A percentile compares a stretch with the other conserved stretches of the same genome.
phyloP scores from a whole-genome alignment of 2,329 filamentous ascomycete genomes.

The Sclerotinia borealis region DNA sequence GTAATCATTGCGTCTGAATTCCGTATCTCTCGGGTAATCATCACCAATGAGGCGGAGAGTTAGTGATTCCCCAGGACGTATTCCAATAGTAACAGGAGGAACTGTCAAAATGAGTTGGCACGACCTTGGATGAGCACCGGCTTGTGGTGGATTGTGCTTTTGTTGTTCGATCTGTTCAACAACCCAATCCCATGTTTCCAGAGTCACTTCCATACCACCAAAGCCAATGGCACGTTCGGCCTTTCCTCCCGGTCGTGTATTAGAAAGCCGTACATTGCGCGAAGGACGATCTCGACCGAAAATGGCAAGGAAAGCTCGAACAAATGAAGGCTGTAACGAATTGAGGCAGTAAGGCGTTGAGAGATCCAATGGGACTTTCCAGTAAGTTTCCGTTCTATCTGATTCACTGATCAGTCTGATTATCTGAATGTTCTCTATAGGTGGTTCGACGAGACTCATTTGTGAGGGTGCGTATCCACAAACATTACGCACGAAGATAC shows the following conservation, averaged over 20 bases:
- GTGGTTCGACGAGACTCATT: not conserved
- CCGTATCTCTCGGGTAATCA: not conserved
- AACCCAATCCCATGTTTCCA: not conserved
- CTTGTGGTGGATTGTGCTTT: not conserved
- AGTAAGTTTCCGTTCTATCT: conserved; percentile 14
- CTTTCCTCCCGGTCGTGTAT: not conserved
- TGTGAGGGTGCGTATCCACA: not conserved
- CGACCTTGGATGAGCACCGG: not conserved
- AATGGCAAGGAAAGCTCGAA: not conserved
- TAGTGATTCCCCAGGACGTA: not conserved
- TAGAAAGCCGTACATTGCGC: conserved; percentile 11
- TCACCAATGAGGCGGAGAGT: not conserved
- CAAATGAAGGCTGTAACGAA: conserved; percentile 17
- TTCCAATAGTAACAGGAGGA: not conserved
- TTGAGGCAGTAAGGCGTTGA: conserved; percentile 17
- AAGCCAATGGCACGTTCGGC: conserved; percentile 11
- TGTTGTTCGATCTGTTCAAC: not conserved
- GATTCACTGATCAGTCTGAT: not conserved
- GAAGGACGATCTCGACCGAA: not conserved
- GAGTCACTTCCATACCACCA: conserved; percentile 19
- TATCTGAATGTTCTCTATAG: not conserved
- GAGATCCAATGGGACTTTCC: conserved; percentile 20
- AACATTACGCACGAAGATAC: not conserved
- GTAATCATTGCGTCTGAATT: not conserved
- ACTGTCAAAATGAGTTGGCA: not conserved